Base-by-base conservation (phyloP, 495 filamentous ascomycete species). In the Bathelium albidoporum region DNA sequence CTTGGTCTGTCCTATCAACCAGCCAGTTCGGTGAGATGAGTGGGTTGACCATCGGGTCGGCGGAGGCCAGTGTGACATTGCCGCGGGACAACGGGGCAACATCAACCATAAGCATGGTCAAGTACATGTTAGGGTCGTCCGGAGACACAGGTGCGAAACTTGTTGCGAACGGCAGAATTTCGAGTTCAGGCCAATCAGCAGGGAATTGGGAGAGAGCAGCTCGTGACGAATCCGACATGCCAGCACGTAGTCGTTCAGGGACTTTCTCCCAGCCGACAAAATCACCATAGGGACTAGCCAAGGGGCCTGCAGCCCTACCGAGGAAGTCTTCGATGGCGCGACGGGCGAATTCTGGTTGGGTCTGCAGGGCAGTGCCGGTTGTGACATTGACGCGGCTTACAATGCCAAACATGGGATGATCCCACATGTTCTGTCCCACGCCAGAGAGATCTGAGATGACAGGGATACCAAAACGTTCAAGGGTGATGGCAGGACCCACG, bases 371-470 rank as follows among this genome's bases (percentile, higher is more conserved):
- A 20, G 72, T 71, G 36, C 69, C 70, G 1, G 60, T 61, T 20
- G 55, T 41, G 44, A 67, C 49, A 52, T 66, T 64, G 55, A 67
- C 63, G 24, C 59, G 31, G 61, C 59, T 49, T 32, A 55, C 34
- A 12, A 64, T 31, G 32, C 43, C 29, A 36, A 68, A 59, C 2
- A 61, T 75, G 2, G 74, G 63, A 32, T 79, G 77, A 59, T 82
- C 82, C 72, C 69, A 70, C 58, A 83, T 60, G 59, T 84, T 81
- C 62, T 81, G 75, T 14, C 82, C 82, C 10, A 84, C 80, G 14
- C 80, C 80, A 0, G 78, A 73, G 1, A 79, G 67, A 41, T 81
- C 75, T 12, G 69, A 61, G 18, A 82, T 58, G 1, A 80, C 66
- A 0, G 75, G 63, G 31, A 73, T 73, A 36, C 61, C 61, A 34